Base-by-base conservation (phyloP, 1,284 basidiomycete genomes). In the Termitomyces sp. region DNA sequence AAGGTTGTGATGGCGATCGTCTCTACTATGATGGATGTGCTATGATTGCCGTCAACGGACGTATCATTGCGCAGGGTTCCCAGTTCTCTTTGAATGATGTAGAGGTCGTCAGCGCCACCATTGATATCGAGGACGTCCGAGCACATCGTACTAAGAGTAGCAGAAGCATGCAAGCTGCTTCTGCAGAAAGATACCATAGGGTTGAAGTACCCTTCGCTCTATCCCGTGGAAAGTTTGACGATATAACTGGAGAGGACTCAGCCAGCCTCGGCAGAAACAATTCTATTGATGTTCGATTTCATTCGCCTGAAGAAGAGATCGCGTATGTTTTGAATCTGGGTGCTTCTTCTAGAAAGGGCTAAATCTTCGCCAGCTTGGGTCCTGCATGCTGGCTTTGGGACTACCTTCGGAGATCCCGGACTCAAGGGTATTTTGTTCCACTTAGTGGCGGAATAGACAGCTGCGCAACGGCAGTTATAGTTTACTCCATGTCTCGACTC, bases 371-470 rank as follows among this genome's bases (percentile, higher is more conserved):
- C 62, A 97, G 94, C 1, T 77, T 98, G 2, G 97, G 96, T 5
- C 96, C 96, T 1, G 97, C 96, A 3, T 99, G 96, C 68, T 99
- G 96, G 96, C 79, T 99, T 7, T 99, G 96, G 97, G 97, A 99
- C 70, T 99, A 99, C 66, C 81, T 99, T 39, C 82, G 96, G 26
- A 86, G 96, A 38, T 98, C 96, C 12, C 80, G 92, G 4, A 94
- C 90, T 0, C 92, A 96, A 64, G 96, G 97, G 1, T 99, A 95
- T 74, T 98, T 99, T 68, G 75, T 99, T 26, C 97, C 97, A 1
- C 80, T 99, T 5, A 96, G 92, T 53, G 96, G 97, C n/a, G 97
- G 96, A 10, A 95, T 99, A 57, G 96, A 99, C 68, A 94, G 90
- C 64, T 99, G 96, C 65, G 94, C 97, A 1, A 98, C 97, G 0